These are phyloP conservation scores for Phialophora verrucosa DNA, from an alignment of 2,329 filamentous ascomycete species.

Conservation along the genomic window DNA sequence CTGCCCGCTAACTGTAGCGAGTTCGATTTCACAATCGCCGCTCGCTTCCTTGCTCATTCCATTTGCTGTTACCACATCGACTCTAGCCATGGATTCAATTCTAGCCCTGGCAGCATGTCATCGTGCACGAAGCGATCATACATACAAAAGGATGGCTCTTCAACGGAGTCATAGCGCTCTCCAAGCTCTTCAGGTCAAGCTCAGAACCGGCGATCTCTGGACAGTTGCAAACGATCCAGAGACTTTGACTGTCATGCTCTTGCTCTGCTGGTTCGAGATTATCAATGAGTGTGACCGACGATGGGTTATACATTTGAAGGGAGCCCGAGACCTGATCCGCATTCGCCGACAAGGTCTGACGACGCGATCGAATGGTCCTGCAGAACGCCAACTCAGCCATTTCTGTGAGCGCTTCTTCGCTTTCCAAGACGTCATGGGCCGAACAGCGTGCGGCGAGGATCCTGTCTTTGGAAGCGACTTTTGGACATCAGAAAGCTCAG, in stretches of 20 bases:
- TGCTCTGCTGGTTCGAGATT: conserved; percentile 55
- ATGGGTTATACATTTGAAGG: conserved; percentile 57
- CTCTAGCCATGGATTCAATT: conserved; percentile 23
- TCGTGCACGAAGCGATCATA: conserved; percentile 18
- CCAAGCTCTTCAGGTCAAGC: conserved; percentile 44
- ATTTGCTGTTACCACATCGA: conserved; percentile 20
- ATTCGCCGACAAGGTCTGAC: conserved; percentile 43
- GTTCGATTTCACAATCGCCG: conserved; percentile 15
- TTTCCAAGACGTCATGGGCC: conserved; percentile 59
- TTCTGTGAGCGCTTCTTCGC: conserved; percentile 55
- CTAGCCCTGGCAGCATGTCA: conserved; percentile 26
- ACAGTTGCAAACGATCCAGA: conserved; percentile 35
- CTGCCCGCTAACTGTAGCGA: conserved; percentile 20
- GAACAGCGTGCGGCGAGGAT: conserved; percentile 57
- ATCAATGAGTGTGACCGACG: conserved; percentile 51
- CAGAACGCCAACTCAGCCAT: conserved; percentile 6
- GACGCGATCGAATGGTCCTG: not conserved
- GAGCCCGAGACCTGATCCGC: conserved; percentile 55
- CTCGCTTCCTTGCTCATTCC: conserved; percentile 24
- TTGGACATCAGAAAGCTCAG: conserved; percentile 50
- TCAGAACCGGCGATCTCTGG: conserved; percentile 7
- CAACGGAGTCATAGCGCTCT: conserved; percentile 18
- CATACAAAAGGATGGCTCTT: conserved; percentile 18
- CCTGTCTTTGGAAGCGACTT: conserved; percentile 56
- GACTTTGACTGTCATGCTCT: conserved; percentile 52